phyloP scores from a whole-genome alignment of 768 basidiomycete species.

The Boletus sensibilis region DNA sequence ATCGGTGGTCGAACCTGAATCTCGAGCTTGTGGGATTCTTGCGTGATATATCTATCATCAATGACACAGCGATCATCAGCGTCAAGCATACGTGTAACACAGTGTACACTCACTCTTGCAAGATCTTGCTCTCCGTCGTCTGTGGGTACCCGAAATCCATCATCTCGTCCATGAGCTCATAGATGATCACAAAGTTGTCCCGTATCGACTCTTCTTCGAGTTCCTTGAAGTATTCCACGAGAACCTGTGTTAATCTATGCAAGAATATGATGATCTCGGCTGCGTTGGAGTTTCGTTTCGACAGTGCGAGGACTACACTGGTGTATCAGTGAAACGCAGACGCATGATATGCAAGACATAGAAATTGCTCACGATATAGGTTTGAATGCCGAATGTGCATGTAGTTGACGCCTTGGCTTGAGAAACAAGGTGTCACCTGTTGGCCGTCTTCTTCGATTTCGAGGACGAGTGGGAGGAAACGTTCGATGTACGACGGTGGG shows the following conservation, averaged over 20 bases:
- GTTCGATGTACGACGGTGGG: constrained; percentile 81
- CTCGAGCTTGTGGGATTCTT: constrained; percentile 97
- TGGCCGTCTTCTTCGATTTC: constrained; percentile 98
- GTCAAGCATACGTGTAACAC: neutral
- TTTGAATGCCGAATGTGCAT: constrained; percentile 99
- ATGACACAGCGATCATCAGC: neutral
- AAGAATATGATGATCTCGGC: constrained; percentile 96
- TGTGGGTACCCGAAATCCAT: constrained; percentile 99
- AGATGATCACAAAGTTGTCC: constrained; percentile 99
- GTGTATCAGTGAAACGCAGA: neutral
- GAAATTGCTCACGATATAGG: constrained; percentile 73
- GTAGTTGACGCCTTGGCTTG: constrained; percentile 93
- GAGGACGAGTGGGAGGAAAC: constrained; percentile 88
- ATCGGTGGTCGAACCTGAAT: constrained; percentile 90
- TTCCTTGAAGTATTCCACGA: constrained; percentile 99
- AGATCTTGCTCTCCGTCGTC: constrained; percentile 98
- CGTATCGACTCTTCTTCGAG: constrained; percentile 98
- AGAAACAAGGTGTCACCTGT: constrained; percentile 95
- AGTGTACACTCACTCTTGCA: constrained; percentile 74
- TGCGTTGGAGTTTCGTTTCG: constrained; percentile 94
- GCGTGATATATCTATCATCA: constrained; percentile 82
- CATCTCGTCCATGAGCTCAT: constrained; percentile 99
- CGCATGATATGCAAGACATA: neutral
- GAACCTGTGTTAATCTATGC: constrained; percentile 87
- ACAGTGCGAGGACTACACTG: constrained; percentile 81